Conservation (phyloP, 129 eudicot genomes). For the Helianthus annuus region DNA sequence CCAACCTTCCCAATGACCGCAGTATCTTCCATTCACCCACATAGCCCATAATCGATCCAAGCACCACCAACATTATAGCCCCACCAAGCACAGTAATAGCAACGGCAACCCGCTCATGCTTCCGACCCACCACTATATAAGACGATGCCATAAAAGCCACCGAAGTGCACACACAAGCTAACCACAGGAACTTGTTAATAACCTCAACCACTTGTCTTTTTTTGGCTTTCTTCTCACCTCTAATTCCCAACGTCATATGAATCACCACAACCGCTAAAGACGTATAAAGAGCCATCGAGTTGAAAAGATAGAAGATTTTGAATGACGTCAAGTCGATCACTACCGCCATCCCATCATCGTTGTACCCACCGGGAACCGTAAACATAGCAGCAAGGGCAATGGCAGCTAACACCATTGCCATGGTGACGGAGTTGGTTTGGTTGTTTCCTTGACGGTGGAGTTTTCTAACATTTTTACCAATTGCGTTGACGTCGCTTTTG, state of each 20-base stretch:
- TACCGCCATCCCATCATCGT: conserved; percentile 51
- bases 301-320: conserved; percentile 64
- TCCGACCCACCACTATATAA: conserved; percentile 69
- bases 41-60: conserved; percentile 67
- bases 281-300: conserved; percentile 70
- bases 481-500: conserved; percentile 73
- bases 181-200: conserved; percentile 78
- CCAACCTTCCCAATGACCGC: conserved; percentile 47
- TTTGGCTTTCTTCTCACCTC: conserved; percentile 70
- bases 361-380: conserved; percentile 82
- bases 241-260: conserved; percentile 63
- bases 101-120: conserved; percentile 60
- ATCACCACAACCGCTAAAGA: conserved; percentile 87
- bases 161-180: conserved; percentile 73
- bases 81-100: conserved; percentile 68
- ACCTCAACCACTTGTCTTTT: conserved; percentile 53
- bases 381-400: conserved; percentile 83
- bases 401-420: conserved; percentile 80
- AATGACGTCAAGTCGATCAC: conserved; percentile 45
- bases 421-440: conserved; percentile 77
- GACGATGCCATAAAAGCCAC: conserved; percentile 72
- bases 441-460: conserved; percentile 83
- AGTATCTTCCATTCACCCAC: conserved; percentile 57
- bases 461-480: conserved; percentile 75
- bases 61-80: conserved; percentile 59